Base-by-base conservation (phyloP, 306 rosid genomes). In the Vigna reflexopilosa region DNA sequence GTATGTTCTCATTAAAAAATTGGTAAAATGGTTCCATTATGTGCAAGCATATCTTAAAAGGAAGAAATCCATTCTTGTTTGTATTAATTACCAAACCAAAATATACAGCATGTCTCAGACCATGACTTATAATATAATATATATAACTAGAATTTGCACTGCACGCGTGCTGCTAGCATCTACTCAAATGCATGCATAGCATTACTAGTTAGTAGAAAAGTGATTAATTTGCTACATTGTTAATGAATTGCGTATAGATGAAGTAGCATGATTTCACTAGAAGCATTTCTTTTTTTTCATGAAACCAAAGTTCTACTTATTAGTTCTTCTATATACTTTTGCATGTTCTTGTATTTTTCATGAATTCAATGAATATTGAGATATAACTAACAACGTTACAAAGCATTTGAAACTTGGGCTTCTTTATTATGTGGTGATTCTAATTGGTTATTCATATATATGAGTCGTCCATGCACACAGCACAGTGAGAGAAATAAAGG, bases 21-120 rank as follows among this genome's bases (percentile, higher is more conserved):
- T 52, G 54, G 45, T 69, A 61, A 32, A 71, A 63, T 77, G 82
- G 81, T 80, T 85, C 80, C 82, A 74, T 78, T 81, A 69, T 62
- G 74, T 57, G 50, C 62, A 77, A 76, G 78, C 73, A 77, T 26
- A 26, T 76, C 34, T 70, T 56, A 44, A 7, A 55, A 36, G 75
- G 55, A 73, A 79, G 61, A 55, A 59, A 55, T 56, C 74, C 57
- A 52, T 44, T 32, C 1, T 40, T 66, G 71, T 71, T 48, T 79
- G 15, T 59, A 11, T 14, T 52, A 51, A 9, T 12, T 63, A 49
- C 76, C 26, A 62, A 70, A 38, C 47, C 68, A 68, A 81, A 30
- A 79, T 7, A 28, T 68, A 26, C 24, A 48, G 56, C 58, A 69
- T 16, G 48, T 48, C 15, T 48, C 15, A 5, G 38, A 48, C 44